Evolutionary conservation across 768 basidiomycete species (phyloP).

Genomic region (Phaffia australis): DNA sequence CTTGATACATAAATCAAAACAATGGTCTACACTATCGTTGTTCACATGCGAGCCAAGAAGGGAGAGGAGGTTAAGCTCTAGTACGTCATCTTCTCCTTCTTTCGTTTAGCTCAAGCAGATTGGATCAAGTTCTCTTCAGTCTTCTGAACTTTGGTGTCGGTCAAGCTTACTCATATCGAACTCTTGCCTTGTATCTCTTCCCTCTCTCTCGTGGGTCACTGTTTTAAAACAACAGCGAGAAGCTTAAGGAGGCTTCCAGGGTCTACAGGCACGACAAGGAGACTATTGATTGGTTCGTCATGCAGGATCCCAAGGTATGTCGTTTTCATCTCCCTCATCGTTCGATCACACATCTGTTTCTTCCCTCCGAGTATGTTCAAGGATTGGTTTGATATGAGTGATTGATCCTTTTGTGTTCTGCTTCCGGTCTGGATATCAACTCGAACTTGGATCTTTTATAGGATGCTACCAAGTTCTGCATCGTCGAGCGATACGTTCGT

Average conservation of each 20-base stretch:
- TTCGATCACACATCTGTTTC: neutral
- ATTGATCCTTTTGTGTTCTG: neutral
- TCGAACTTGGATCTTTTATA: neutral
- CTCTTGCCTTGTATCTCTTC: too few relatives aligned
- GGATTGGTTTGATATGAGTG: neutral
- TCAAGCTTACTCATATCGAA: neutral
- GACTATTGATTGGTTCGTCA: slow-evolving; percentile 39
- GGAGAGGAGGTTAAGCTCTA: slow-evolving; percentile 20
- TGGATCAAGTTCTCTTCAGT: neutral
- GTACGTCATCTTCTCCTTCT: slow-evolving; percentile 4
- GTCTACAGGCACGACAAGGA: slow-evolving; percentile 38
- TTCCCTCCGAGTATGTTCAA: neutral
- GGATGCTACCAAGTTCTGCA: slow-evolving; percentile 38
- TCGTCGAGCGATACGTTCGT: slow-evolving; percentile 31
- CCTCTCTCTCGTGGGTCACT: neutral
- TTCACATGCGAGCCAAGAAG: slow-evolving; percentile 22
- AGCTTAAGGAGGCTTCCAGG: slow-evolving; percentile 37
- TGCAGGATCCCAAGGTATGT: slow-evolving; percentile 38
- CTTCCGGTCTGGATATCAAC: neutral
- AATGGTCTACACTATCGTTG: slow-evolving; percentile 27
- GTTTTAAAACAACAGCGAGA: slow-evolving; percentile 18
- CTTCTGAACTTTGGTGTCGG: neutral
- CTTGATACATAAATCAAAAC: neutral
- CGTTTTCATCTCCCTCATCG: neutral
- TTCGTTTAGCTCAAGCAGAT: neutral